Conservation (phyloP, 176 grass and related monocot genomes). For the Panicum miliaceum region DNA sequence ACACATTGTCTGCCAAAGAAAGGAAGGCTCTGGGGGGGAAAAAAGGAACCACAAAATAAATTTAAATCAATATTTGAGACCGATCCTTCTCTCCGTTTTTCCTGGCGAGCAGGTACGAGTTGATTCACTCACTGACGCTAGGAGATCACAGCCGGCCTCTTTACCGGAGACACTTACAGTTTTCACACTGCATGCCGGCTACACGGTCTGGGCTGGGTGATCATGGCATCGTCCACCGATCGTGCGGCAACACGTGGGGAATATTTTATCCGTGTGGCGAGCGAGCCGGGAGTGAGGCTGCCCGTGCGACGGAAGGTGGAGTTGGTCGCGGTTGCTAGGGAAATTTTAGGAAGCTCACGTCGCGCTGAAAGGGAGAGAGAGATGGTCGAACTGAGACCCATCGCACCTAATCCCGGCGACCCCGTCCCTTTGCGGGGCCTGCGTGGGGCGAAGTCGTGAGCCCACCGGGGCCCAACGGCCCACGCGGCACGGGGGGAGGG, state of each 20-base stretch:
- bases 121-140: slow-evolving; percentile 27
- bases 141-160: neutral
- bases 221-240: neutral
- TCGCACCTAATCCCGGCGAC: neutral
- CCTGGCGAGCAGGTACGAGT: slow-evolving; percentile 40
- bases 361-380: neutral
- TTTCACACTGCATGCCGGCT: neutral
- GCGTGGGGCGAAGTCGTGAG: neutral
- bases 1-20: neutral
- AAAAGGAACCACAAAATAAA: neutral
- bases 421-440: no score
- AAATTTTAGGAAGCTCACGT: slow-evolving; percentile 14
- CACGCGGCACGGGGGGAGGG: neutral
- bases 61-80: no score
- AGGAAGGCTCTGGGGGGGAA: neutral
- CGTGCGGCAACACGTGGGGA: neutral
- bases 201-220: no score
- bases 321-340: slow-evolving; percentile 34
- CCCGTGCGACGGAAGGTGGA: slow-evolving; percentile 23
- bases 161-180: neutral
- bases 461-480: neutral
- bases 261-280: neutral
- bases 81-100: slow-evolving; percentile 7
- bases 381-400: neutral
- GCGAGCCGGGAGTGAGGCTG: neutral